Evolutionary conservation across 345 rosid species (phyloP), one percentile per base, ranked within the genome.

Genomic region (Capsella bursapastoris): DNA sequence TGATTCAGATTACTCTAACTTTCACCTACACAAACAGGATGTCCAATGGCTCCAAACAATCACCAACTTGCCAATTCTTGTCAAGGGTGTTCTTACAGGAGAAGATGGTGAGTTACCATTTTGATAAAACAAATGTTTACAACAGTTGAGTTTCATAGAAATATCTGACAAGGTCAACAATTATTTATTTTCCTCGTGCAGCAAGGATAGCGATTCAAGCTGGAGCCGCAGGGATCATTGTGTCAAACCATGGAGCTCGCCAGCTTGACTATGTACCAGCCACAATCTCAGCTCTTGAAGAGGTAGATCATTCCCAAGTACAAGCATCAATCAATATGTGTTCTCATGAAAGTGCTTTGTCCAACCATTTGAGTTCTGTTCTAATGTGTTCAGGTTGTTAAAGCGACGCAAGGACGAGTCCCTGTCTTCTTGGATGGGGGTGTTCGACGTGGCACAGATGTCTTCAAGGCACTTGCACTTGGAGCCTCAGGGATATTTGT

Each of bases 351-450:
- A 48, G 34, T 29, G 51, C 8, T 63, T 14, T 18, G 22, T 5
- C 2, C 57, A 56, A 14, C 4, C 31, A 55, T 31, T 50, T 73
- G 37, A 40, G 57, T 22, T 18, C 15, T 63, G 41, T 47, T 47
- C 37, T 72, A 31, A 0, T 73, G 14, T 50, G 29, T 62, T 40
- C 77, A 92, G 98, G 97, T 93, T 35, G 97, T 90, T 16, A 89
- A 90, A 76, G 98, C 91, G 44, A 88, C 88, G 14, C 92, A 89
- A 78, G 98, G 97, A 51, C 74, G 89, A 14, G 65, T 93, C 64
- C 98, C 98, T 11, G 97, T 93, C 37, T 89, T 93, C 82, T 83
- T 93, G 28, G 96, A 93, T 74, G 98, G 98, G 28, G 98, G 98
- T 71, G 97, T 93, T 71, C 81, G 96, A 22, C 97, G 97, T 32